These are phyloP conservation scores for Strobilomyces dryophilus DNA, from an alignment of 768 basidiomycete species.

Conservation along the genomic window DNA sequence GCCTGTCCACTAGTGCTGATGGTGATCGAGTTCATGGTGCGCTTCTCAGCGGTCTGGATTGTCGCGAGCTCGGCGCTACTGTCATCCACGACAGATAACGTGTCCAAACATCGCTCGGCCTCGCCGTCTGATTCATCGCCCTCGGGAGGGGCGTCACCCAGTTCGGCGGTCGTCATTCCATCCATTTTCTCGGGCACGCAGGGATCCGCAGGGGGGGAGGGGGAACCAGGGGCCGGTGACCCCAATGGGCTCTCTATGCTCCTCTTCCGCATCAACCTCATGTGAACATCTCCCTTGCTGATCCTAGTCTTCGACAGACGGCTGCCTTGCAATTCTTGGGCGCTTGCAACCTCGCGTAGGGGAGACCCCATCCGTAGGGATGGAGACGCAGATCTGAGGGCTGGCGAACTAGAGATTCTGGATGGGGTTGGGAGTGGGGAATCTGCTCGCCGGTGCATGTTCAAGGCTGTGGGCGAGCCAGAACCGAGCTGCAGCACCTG, in stretches of 20 bases:
- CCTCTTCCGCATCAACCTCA: constrained; percentile 42
- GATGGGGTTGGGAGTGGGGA: constrained; percentile 19
- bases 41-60: constrained; percentile 46
- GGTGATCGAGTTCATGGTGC: constrained; percentile 20
- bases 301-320: constrained; percentile 40
- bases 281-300: constrained; percentile 50
- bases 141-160: not conserved
- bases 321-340: constrained; percentile 16
- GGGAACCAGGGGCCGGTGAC: constrained; percentile 12
- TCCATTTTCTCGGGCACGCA: not conserved
- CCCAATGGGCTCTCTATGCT: constrained; percentile 41
- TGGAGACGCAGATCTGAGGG: constrained; percentile 19
- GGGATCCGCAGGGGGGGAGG: not conserved
- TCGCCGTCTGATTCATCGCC: constrained; percentile 5
- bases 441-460: constrained; percentile 20
- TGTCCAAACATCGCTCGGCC: constrained; percentile 37
- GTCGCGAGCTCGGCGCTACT: constrained; percentile 49
- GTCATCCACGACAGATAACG: constrained; percentile 32
- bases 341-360: constrained; percentile 19
- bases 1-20: not conserved
- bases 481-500: constrained; percentile 10
- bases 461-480: constrained; percentile 17
- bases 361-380: constrained; percentile 26
- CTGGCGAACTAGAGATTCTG: constrained; percentile 17
- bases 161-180: not conserved